phyloP scores from a whole-genome alignment of 164 flowering plant species.

The Tinospora cordifolia region DNA sequence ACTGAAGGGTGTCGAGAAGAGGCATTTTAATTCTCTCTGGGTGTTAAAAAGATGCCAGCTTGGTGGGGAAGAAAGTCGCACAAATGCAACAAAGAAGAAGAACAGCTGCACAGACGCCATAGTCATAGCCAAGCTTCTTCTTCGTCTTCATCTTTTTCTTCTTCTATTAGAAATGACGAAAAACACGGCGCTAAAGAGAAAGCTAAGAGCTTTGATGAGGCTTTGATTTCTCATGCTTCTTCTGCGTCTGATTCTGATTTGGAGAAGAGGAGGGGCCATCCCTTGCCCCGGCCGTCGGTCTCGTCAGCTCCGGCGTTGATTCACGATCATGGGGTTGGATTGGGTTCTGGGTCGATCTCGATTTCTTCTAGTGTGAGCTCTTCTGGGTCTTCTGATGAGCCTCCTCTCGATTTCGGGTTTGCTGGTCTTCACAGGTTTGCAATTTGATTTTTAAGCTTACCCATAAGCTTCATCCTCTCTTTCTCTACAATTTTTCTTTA shows the following conservation, averaged over 20 bases:
- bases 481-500: neutral
- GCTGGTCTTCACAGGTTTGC: conserved; percentile 25
- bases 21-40: neutral
- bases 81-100: conserved; percentile 28
- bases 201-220: conserved; percentile 39
- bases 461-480: neutral
- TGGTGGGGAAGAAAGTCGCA: conserved; percentile 57
- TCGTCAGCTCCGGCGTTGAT: conserved; percentile 21
- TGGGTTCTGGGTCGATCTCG: conserved; percentile 50
- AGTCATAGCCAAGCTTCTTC: neutral
- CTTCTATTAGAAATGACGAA: conserved; percentile 18
- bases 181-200: conserved; percentile 16
- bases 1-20: neutral
- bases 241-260: conserved; percentile 51
- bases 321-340: conserved; percentile 32
- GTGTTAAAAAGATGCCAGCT: conserved; percentile 32
- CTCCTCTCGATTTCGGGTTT: conserved; percentile 25
- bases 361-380: conserved; percentile 74
- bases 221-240: conserved; percentile 21
- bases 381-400: conserved; percentile 69
- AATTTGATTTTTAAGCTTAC: neutral
- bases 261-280: conserved; percentile 44
- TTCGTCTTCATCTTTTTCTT: no score
- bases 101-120: conserved; percentile 5
- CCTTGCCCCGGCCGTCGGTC: conserved; percentile 56